Evolutionary conservation across 257 asterid species (phyloP).

Genomic region (Nemophila menziesii): DNA sequence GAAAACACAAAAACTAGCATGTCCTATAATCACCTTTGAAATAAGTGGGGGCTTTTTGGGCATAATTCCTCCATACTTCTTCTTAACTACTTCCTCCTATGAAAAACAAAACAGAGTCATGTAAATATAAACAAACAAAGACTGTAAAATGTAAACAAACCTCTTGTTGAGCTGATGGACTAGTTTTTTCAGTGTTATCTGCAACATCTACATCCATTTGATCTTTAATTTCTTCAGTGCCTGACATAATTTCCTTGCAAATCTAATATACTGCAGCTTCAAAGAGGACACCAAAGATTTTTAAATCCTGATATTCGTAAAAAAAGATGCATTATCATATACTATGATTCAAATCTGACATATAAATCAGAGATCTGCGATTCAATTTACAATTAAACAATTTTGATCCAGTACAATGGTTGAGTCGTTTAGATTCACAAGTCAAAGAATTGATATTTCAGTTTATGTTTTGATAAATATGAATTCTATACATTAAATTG

Average conservation of each 20-base stretch:
- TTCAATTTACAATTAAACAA: too few species aligned
- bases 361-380: too few species aligned
- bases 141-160: slow-evolving; percentile 21
- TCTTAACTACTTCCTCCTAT: slow-evolving; percentile 75
- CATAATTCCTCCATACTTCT: slow-evolving; percentile 85
- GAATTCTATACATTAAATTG: too few species aligned
- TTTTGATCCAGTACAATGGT: too few species aligned
- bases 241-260: slow-evolving; percentile 47
- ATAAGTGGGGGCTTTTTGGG: slow-evolving; percentile 93
- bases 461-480: too few species aligned
- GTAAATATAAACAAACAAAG: background rate
- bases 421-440: too few species aligned
- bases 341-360: too few species aligned
- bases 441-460: too few species aligned
- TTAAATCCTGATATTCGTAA: background rate
- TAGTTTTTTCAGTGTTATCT: slow-evolving; percentile 51
- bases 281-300: slow-evolving; percentile 9
- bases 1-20: slow-evolving; percentile 1
- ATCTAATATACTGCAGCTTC: slow-evolving; percentile 20
- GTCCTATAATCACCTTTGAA: slow-evolving; percentile 51
- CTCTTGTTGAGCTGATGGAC: slow-evolving; percentile 59
- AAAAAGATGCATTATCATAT: background rate
- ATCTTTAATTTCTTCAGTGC: slow-evolving; percentile 54
- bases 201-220: slow-evolving; percentile 34
- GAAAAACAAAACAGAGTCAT: background rate